A percentile compares a stretch with the other conserved stretches of the same genome.
Evolutionary conservation across 495 filamentous ascomycete genomes (phyloP).

Genomic region (Neurospora intermedia): DNA sequence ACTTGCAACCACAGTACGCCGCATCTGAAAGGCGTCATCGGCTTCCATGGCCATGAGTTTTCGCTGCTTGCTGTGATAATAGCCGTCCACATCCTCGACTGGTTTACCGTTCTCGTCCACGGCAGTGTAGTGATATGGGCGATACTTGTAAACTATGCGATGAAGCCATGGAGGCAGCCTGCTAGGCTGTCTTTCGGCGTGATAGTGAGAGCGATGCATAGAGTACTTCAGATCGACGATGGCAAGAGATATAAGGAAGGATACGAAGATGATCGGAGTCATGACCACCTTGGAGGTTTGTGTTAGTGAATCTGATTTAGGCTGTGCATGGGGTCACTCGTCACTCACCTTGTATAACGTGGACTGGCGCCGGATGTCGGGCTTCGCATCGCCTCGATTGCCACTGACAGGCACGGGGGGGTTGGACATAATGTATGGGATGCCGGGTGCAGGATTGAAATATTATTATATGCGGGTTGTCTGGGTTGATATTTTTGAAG

Average conservation of each 20-base stretch:
- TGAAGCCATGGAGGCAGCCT: constrained; percentile 31
- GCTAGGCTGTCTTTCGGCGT: constrained; percentile 18
- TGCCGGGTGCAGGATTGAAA: neutral
- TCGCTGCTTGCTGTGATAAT: constrained; percentile 41
- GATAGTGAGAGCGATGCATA: constrained; percentile 25
- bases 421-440: constrained; percentile 4
- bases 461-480: neutral
- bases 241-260: constrained; percentile 42
- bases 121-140: constrained; percentile 16
- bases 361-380: constrained; percentile 12
- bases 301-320: neutral
- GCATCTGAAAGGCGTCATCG: constrained; percentile 39
- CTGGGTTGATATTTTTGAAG: neutral
- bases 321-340: neutral
- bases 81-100: constrained; percentile 14
- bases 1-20: constrained; percentile 26
- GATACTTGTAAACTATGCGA: constrained; percentile 23
- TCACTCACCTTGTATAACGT: constrained; percentile 25
- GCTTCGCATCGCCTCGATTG: constrained; percentile 13
- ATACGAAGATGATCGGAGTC: constrained; percentile 38
- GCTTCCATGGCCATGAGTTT: constrained; percentile 41
- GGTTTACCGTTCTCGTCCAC: constrained; percentile 10
- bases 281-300: constrained; percentile 30
- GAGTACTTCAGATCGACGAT: constrained; percentile 37
- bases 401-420: constrained; percentile 8